phyloP scores from a whole-genome alignment of 768 basidiomycete species.

The Mrakia blollopis region DNA sequence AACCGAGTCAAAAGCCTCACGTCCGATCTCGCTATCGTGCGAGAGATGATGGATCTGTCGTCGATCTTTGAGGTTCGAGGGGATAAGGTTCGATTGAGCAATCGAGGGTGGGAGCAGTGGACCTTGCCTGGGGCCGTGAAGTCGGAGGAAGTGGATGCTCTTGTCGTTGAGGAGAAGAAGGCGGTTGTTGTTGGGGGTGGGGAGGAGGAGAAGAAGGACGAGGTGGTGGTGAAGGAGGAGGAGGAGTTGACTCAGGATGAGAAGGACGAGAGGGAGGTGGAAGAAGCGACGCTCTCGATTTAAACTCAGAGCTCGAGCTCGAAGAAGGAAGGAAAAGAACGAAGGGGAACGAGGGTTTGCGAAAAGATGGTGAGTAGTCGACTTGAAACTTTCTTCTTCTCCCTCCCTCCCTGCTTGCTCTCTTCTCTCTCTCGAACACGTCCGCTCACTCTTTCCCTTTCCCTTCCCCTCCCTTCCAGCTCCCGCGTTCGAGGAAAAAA shows the following conservation, averaged over 20 bases:
- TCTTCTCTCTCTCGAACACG: too few species aligned
- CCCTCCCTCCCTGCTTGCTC: too few species aligned
- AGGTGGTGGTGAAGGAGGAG: neutral
- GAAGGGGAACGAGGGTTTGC: neutral
- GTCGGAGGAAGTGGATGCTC: conserved; percentile 45
- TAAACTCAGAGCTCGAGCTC: neutral
- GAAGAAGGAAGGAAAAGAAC: neutral
- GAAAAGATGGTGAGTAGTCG: too few species aligned
- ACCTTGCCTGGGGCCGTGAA: conserved; percentile 59
- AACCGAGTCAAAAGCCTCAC: conserved; percentile 72
- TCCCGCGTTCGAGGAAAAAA: too few species aligned
- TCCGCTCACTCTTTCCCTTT: too few species aligned
- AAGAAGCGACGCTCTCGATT: conserved; percentile 3
- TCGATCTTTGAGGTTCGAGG: conserved; percentile 61
- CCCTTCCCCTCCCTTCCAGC: too few species aligned
- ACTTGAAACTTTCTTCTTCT: too few species aligned
- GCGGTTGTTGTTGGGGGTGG: neutral
- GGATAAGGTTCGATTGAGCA: conserved; percentile 59
- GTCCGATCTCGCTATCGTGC: conserved; percentile 53
- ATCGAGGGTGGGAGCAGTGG: conserved; percentile 57
- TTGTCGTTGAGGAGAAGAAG: conserved; percentile 57
- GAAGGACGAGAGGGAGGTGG: conserved; percentile 15
- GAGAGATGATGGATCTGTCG: conserved; percentile 65
- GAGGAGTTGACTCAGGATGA: neutral
- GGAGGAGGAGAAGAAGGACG: neutral